Evolutionary conservation across 805 yeast species (phyloP).

Genomic region (Blastobotrys muscicola): DNA sequence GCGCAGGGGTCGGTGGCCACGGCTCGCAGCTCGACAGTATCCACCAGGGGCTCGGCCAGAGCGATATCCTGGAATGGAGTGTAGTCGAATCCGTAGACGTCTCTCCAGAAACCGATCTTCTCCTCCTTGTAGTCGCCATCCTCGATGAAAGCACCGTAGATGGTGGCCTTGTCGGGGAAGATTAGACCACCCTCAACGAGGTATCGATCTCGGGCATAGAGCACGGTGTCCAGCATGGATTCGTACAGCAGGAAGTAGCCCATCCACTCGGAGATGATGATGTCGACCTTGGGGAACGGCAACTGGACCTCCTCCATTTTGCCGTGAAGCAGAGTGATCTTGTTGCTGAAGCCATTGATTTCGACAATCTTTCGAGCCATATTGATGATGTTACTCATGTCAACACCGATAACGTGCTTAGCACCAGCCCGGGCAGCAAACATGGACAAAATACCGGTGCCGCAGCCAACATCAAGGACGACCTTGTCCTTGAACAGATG

Average conservation of each 20-base stretch:
- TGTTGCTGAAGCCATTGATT: constrained; percentile 74
- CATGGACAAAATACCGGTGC: constrained; percentile 96
- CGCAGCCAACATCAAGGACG: constrained; percentile 97
- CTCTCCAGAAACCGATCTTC: constrained; percentile 89
- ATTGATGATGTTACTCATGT: constrained; percentile 91
- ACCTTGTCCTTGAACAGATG: constrained; percentile 84
- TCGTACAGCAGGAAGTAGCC: constrained; percentile 94
- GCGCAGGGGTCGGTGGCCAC: constrained; percentile 66
- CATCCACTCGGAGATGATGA: constrained; percentile 98
- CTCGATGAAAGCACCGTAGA: constrained; percentile 86
- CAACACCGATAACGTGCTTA: constrained; percentile 93
- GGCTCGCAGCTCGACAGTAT: constrained; percentile 73
- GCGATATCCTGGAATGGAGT: constrained; percentile 81
- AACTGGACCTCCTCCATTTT: constrained; percentile 84
- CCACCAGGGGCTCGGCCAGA: constrained; percentile 91
- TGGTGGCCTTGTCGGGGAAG: constrained; percentile 87
- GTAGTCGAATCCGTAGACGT: constrained; percentile 94
- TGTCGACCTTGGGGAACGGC: constrained; percentile 85
- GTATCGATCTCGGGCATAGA: constrained; percentile 88
- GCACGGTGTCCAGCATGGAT: constrained; percentile 94
- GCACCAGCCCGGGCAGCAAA: constrained; percentile 99
- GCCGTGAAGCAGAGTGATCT: constrained; percentile 82
- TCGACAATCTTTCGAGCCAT: constrained; percentile 88
- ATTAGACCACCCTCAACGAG: constrained; percentile 72
- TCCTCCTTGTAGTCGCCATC: constrained; percentile 88